phyloP scores from a whole-genome alignment of 306 rosid species.

The Malus orientalis region DNA sequence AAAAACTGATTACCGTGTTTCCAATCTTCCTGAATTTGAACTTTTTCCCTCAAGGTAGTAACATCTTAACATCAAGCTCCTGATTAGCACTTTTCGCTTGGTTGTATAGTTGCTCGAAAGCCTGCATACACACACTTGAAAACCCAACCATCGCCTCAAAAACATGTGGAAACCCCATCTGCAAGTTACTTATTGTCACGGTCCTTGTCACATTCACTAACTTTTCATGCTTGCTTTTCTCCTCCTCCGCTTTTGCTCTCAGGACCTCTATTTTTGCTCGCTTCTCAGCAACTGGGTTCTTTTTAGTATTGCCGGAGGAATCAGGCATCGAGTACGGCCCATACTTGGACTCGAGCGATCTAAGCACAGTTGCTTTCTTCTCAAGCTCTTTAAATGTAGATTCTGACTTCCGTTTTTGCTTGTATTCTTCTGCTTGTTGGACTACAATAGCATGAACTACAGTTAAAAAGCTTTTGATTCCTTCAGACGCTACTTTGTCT shows the following conservation, averaged over 20 bases:
- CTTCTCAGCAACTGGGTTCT: constrained; percentile 58
- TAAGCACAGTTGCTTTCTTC: constrained; percentile 62
- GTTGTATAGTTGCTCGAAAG: constrained; percentile 73
- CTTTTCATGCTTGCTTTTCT: constrained; percentile 74
- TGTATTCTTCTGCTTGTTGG: constrained; percentile 80
- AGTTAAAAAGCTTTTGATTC: constrained; percentile 77
- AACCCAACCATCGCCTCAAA: constrained; percentile 92
- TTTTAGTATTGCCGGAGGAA: constrained; percentile 18
- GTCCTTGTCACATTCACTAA: constrained; percentile 67
- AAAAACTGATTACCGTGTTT: background rate
- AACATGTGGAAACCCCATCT: constrained; percentile 92
- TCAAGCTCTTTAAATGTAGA: constrained; percentile 69
- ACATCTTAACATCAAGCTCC: constrained; percentile 64
- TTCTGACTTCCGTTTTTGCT: constrained; percentile 70
- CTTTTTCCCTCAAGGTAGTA: constrained; percentile 14
- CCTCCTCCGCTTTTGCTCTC: constrained; percentile 74
- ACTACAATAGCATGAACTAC: constrained; percentile 80
- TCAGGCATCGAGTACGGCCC: constrained; percentile 56
- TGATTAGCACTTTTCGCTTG: constrained; percentile 49
- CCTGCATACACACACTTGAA: constrained; percentile 83
- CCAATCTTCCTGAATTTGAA: background rate
- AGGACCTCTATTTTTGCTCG: constrained; percentile 56
- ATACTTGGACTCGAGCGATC: constrained; percentile 67
- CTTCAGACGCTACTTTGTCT: constrained; percentile 84
- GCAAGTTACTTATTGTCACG: constrained; percentile 85